Evolutionary conservation across 441 rosid species (phyloP).

Genomic region (Mallotus japonicus): DNA sequence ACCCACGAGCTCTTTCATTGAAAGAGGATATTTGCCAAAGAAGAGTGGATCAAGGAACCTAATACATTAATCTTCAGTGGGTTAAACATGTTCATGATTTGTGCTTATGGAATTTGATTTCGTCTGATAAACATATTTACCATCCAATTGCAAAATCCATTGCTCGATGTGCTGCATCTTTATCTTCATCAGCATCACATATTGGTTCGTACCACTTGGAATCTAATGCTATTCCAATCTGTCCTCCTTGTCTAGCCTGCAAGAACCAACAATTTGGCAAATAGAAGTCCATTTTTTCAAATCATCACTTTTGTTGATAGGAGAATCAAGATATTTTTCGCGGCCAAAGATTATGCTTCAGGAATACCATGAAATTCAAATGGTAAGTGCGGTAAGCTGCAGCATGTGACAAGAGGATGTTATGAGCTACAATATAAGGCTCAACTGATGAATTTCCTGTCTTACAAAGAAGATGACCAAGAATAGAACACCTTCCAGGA

Average conservation of each 20-base stretch:
- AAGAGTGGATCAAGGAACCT: conserved; percentile 66
- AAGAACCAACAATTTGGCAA: background rate
- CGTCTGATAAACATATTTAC: conserved; percentile 31
- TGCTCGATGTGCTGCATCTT: conserved; percentile 76
- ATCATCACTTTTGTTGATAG: no score
- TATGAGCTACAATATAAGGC: conserved; percentile 68
- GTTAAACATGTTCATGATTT: background rate
- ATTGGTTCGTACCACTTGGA: conserved; percentile 83
- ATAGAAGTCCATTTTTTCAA: no score
- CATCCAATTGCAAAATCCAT: conserved; percentile 83
- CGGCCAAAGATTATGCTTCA: no score
- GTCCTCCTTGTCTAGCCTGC: conserved; percentile 70
- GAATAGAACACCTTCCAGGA: conserved; percentile 55
- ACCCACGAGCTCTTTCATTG: conserved; percentile 54
- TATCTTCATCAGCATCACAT: conserved; percentile 62
- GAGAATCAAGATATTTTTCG: no score
- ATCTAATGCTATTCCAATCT: conserved; percentile 71
- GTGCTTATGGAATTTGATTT: conserved; percentile 11
- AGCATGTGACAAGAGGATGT: conserved; percentile 66
- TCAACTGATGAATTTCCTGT: conserved; percentile 62
- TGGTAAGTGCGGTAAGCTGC: conserved; percentile 65
- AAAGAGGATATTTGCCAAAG: conserved; percentile 66
- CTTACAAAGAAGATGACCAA: conserved; percentile 43
- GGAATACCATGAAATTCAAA: conserved; percentile 57
- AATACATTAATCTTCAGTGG: conserved; percentile 30